These are phyloP conservation scores for Saturnispora hagleri DNA, from an alignment of 805 yeast species.

Conservation along the genomic window DNA sequence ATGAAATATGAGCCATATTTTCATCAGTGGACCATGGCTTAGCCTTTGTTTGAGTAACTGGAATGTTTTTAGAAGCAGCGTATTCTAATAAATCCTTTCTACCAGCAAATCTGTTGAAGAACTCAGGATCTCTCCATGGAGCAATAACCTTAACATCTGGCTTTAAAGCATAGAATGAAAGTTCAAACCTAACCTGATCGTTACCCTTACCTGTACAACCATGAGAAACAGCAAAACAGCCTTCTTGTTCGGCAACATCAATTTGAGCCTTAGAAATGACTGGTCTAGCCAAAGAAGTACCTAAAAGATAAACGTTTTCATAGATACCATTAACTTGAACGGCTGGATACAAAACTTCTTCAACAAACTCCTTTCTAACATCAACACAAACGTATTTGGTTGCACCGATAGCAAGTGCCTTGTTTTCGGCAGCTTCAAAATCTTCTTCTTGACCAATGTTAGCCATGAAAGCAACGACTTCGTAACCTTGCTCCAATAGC, in stretches of 20 bases:
- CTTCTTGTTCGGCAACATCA: conserved; percentile 91
- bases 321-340: conserved; percentile 96
- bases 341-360: conserved; percentile 90
- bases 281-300: conserved; percentile 98
- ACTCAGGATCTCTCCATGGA: conserved; percentile 98
- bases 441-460: conserved; percentile 99
- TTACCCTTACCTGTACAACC: conserved; percentile 99
- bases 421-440: conserved; percentile 91
- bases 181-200: conserved; percentile 97
- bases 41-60: conserved; percentile 94
- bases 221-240: conserved; percentile 97
- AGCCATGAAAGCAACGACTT: conserved; percentile 97
- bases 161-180: conserved; percentile 93
- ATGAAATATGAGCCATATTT: conserved; percentile 97
- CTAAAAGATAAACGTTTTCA: conserved; percentile 93
- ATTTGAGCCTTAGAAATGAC: conserved; percentile 98
- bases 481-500: conserved; percentile 96
- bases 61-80: conserved; percentile 85
- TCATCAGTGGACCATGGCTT: conserved; percentile 99
- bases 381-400: conserved; percentile 90
- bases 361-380: conserved; percentile 91
- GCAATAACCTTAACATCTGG: conserved; percentile 96
- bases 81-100: conserved; percentile 93
- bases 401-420: conserved; percentile 96
- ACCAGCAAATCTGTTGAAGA: conserved; percentile 94